phyloP scores from a whole-genome alignment of 352 stramenopile genomes.

The Detonula confervacea region DNA sequence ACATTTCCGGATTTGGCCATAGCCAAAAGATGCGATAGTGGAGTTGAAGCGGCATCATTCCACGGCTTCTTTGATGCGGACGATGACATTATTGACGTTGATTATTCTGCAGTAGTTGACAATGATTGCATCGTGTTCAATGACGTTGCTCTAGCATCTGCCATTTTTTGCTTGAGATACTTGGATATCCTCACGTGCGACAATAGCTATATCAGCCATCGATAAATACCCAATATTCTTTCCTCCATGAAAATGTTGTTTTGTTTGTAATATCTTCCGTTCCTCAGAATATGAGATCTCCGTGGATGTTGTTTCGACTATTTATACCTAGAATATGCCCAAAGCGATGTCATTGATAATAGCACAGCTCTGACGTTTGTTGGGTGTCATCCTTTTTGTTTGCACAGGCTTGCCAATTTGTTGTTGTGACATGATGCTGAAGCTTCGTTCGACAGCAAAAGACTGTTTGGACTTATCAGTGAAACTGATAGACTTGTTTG shows the following conservation, averaged over 20 bases:
- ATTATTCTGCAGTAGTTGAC: neutral
- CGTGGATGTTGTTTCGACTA: neutral
- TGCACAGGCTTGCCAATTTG: no score
- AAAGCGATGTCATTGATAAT: conserved; percentile 10
- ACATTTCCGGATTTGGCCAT: conserved; percentile 39
- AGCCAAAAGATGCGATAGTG: conserved; percentile 42
- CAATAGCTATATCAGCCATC: conserved; percentile 8
- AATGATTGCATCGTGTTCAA: neutral
- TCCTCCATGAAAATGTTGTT: conserved; percentile 5
- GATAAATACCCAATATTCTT: conserved; percentile 11
- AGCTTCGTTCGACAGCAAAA: no score
- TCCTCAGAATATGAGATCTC: neutral
- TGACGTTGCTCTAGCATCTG: neutral
- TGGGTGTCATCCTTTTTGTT: no score
- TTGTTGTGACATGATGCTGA: no score
- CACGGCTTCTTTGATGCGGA: conserved; percentile 4
- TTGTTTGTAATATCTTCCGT: neutral
- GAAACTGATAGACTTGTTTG: no score
- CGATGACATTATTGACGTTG: neutral
- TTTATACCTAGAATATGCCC: conserved; percentile 23
- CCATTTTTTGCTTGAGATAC: neutral
- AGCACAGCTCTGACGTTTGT: no score
- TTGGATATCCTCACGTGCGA: conserved; percentile 1
- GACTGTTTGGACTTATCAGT: no score
- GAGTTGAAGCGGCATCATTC: conserved; percentile 23